Conservation (phyloP, 2,329 filamentous ascomycete species). For the Bimuria novae-zelandiae region DNA sequence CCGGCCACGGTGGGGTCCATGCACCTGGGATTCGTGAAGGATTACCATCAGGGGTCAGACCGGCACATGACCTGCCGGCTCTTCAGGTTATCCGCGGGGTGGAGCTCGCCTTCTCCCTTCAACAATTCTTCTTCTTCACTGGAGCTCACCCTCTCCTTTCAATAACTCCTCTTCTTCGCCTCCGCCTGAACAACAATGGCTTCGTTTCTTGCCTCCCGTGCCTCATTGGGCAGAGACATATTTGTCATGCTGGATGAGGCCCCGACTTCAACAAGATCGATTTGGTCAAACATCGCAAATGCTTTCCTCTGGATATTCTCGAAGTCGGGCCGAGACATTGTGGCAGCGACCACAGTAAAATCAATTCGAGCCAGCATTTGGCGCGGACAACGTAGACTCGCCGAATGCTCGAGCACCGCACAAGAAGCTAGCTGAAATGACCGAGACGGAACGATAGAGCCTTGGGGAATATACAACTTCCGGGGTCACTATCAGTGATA, state of each 20-base stretch:
- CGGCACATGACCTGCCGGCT: too few relatives aligned
- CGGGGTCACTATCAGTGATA: slow-evolving; percentile 63
- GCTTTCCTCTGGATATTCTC: too few relatives aligned
- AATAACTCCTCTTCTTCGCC: not conserved
- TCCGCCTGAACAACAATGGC: not conserved
- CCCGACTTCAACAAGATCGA: too few relatives aligned
- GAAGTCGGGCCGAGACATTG: too few relatives aligned
- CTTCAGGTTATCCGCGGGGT: too few relatives aligned
- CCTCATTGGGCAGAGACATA: slow-evolving; percentile 2
- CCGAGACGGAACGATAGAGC: slow-evolving; percentile 63
- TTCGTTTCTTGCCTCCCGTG: not conserved
- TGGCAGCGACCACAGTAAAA: slow-evolving; percentile 35
- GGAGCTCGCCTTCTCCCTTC: too few relatives aligned
- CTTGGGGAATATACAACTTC: too few relatives aligned
- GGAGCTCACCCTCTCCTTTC: too few relatives aligned
- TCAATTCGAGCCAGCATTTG: slow-evolving; percentile 41
- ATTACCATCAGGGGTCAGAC: too few relatives aligned
- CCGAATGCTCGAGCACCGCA: slow-evolving; percentile 42
- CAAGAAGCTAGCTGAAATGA: slow-evolving; percentile 61
- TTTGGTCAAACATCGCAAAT: too few relatives aligned
- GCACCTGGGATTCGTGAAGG: too few relatives aligned
- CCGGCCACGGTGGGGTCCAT: too few relatives aligned
- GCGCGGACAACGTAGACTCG: slow-evolving; percentile 34
- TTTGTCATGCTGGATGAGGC: slow-evolving; percentile 10
- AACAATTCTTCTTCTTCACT: not conserved